These are phyloP conservation scores for Serendipita sp. DNA, from an alignment of 768 basidiomycete genomes.

Conservation along the genomic window DNA sequence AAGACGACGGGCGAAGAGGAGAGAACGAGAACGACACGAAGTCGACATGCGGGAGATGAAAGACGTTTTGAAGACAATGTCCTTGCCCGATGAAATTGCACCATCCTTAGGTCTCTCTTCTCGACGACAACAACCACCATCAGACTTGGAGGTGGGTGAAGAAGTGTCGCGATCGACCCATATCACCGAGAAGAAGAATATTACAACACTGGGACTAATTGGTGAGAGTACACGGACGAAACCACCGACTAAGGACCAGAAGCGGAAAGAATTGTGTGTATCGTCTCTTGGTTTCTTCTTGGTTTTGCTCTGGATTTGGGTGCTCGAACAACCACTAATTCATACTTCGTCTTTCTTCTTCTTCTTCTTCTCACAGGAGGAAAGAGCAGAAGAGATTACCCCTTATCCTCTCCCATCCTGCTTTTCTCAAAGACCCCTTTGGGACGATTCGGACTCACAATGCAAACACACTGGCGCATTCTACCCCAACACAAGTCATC, in stretches of 20 bases:
- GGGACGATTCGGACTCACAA: constrained; percentile 3
- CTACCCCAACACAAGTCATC: not conserved
- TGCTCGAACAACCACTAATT: not conserved
- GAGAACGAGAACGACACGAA: not conserved
- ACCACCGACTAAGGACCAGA: not conserved
- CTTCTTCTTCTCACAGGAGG: not conserved
- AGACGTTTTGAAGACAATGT: not conserved
- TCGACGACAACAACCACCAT: not conserved
- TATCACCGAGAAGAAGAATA: too few species aligned
- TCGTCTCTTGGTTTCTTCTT: too few species aligned
- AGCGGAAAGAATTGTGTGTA: not conserved
- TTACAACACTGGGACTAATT: not conserved
- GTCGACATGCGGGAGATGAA: not conserved
- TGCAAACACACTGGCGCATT: not conserved
- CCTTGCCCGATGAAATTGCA: not conserved
- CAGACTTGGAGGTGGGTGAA: not conserved
- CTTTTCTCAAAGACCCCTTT: not conserved
- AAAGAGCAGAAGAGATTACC: not conserved
- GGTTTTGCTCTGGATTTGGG: too few species aligned
- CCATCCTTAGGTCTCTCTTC: not conserved
- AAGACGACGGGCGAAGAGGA: not conserved
- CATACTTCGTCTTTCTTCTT: too few species aligned
- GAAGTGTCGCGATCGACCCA: too few species aligned
- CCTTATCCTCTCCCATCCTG: not conserved
- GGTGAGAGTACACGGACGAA: not conserved